These are phyloP conservation scores for Solanum rostratum DNA, from an alignment of 257 asterid species.

Conservation along the genomic window DNA sequence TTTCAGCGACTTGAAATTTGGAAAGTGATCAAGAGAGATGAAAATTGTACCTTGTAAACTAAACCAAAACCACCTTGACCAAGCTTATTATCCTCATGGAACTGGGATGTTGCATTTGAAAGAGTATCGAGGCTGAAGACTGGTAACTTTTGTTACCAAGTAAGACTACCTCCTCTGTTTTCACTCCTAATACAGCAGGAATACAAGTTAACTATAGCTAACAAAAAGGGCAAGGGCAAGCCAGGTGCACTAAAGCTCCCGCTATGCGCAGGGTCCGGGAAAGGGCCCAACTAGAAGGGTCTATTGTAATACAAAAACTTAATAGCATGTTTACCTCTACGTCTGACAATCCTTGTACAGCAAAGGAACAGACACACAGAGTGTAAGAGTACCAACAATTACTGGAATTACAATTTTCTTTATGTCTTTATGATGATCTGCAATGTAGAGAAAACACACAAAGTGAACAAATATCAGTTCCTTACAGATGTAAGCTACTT, in stretches of 20 bases:
- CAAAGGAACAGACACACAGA: neutral
- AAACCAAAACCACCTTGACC: conserved; percentile 68
- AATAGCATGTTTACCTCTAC: conserved; percentile 17
- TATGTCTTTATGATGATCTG: conserved; percentile 20
- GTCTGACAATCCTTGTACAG: conserved; percentile 9
- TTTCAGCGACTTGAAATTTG: neutral
- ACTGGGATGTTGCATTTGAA: conserved; percentile 30
- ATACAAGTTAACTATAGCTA: neutral
- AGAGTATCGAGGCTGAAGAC: conserved; percentile 25
- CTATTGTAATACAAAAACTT: neutral
- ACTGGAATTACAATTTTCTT: conserved; percentile 26
- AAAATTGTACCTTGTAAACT: conserved; percentile 5
- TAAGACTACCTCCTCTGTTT: neutral
- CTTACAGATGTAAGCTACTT: neutral
- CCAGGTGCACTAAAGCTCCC: no score
- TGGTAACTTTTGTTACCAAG: conserved; percentile 11
- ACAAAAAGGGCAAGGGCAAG: neutral
- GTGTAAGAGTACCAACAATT: conserved; percentile 18
- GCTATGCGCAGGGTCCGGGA: no score
- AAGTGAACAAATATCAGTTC: neutral
- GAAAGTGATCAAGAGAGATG: neutral
- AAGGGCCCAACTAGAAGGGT: no score
- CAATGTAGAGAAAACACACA: neutral
- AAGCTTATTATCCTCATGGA: conserved; percentile 23
- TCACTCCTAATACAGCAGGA: neutral